Base-by-base conservation (phyloP, 441 rosid species). In the Populus hybrid region DNA sequence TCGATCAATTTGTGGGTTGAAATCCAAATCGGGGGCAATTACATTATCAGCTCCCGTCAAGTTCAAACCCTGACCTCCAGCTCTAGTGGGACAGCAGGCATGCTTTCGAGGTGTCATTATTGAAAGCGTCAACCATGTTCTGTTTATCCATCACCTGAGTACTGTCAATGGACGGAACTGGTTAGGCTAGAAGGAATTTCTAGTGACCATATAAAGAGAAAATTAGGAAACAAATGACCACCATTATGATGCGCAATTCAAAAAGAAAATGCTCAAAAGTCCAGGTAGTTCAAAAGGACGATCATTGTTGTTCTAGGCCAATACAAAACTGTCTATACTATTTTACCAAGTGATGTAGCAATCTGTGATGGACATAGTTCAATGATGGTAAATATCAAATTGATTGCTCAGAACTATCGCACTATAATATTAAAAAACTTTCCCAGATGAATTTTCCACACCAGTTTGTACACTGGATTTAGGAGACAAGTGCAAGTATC, bases 31-130 rank as follows among this genome's bases (percentile, higher is more conserved):
- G 4, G 32, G 4, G 32, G 3, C 0, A 30, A 30, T 3, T 30
- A 3, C 32, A 30, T 95, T 91, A 79, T 93, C 99, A 67, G 98
- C 97, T 67, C 95, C 99, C 0, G 91, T 94, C 82, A 96, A 80
- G 87, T 94, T 94, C 86, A 96, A 89, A 77, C 99, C 98, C 88
- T 96, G 97, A 32, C 99, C 98, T 70, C 98, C 98, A 26, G 98
- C 98, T 88, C 97, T 86, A 0, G 98, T 92, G 6, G 6, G 98
- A 92, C 76, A 96, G 86, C 78, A 91, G 78, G 83, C 95, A 94
- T 9, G 98, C 99, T 78, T 91, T 90, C 16, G 98, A 89, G 76
- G 85, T 83, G 77, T 92, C 94, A 40, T 82, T 87, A 79, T 92
- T 96, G 90, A 96, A 96, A 35, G 86, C 77, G 75, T 94, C 99